Evolutionary conservation across 306 rosid species (phyloP), one percentile per base, ranked within the genome.

Genomic region (Cucurbita moschata): DNA sequence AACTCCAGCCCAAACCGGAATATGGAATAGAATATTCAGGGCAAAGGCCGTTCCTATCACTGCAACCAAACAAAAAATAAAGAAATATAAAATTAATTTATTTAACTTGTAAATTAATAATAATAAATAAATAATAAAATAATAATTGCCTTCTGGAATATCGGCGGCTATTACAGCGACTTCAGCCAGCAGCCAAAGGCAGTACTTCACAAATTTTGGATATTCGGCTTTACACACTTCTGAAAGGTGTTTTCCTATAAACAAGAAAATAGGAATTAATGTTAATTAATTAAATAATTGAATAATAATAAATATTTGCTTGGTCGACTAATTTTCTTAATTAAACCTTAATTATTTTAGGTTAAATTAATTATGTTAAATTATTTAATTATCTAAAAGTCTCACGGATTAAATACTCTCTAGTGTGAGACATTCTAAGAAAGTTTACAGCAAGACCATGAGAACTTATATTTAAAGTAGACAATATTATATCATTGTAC

Each of bases 21-120:
- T 79, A 42, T 85, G 75, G 82, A 90, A 90, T 1, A 89, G 83
- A 81, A 94, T 89, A 60, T 94, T 89, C 37, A 94, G 82, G 0
- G 92, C 96, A 78, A 94, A 87, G 9, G 97, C 96, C 43, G 97
- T 94, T 61, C 98, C 98, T 57, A 94, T 85, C 70, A 94, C 98
- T 93, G 87, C 79, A 81, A 56, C 8, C 52, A 5, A 75, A 21
- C 72, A 67, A 13, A 10, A 6, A 46, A 42, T 1, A 0, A 62
- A 0, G 11, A 65, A 38, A 19, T 5, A 10, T 44, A 66, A 14
- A 2, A 12, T 8, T 1, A 19, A 26, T 6, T 4, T 52, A 14
- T 4, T 39, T 46, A 46, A 46, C 14, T 2, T 1, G 4, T 10
- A 46, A 10, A 43, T 18, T 1, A 39, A 39, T 39, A 47, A 47